A percentile compares a stretch with the other conserved stretches of the same genome.
Conservation (phyloP, 345 rosid genomes). For the Dipteronia sinensis region DNA sequence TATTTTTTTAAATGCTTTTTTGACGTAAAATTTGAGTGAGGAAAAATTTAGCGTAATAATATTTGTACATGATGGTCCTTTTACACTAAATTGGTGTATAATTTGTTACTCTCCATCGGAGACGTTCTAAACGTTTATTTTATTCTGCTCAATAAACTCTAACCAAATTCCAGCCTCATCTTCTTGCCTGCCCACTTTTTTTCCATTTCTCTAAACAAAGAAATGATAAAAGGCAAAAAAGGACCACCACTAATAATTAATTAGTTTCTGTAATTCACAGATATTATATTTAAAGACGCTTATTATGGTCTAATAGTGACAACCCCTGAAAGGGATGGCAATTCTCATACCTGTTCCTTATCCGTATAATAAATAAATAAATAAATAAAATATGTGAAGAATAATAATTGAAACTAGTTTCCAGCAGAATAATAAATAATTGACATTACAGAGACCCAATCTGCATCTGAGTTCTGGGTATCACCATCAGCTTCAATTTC, state of each 20-base stretch:
- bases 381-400: neutral
- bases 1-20: no score
- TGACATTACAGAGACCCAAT: neutral
- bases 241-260: neutral
- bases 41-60: no score
- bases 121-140: no score
- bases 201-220: neutral
- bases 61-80: no score
- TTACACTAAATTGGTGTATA: no score
- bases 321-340: constrained; percentile 1
- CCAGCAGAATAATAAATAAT: neutral
- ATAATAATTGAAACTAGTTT: neutral
- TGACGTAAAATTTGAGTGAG: no score
- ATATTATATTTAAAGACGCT: neutral
- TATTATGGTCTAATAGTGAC: neutral
- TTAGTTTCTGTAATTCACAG: neutral
- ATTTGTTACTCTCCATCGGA: no score
- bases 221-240: neutral
- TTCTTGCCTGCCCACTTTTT: neutral
- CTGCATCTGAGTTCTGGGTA: neutral
- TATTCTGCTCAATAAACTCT: neutral
- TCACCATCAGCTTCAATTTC: neutral
- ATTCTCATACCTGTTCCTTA: neutral
- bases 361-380: neutral
- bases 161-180: neutral